Evolutionary conservation across 305 asterid species (phyloP).

Genomic region (Fraxinus xanthoxyloides): DNA sequence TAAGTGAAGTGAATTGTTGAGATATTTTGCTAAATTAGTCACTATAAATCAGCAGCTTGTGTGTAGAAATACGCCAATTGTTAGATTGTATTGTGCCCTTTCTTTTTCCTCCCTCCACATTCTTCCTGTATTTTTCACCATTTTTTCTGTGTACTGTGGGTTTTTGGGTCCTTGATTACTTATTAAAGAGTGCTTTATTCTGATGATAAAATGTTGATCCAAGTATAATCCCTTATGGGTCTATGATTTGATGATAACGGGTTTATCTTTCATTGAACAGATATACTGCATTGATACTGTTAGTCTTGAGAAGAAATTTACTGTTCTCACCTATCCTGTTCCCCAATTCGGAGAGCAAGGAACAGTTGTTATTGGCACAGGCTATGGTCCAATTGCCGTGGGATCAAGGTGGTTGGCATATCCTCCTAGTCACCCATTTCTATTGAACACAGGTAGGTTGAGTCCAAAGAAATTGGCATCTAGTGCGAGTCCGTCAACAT

Average conservation of each 20-base stretch:
- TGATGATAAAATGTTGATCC: background rate
- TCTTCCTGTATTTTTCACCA: background rate
- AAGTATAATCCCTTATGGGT: background rate
- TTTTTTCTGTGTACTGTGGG: background rate
- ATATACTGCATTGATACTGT: conserved; percentile 83
- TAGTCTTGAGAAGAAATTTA: conserved; percentile 87
- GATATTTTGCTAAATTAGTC: background rate
- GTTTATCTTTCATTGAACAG: conserved; percentile 44
- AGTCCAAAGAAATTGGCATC: conserved; percentile 84
- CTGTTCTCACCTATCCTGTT: conserved; percentile 79
- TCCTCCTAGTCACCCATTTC: conserved; percentile 73
- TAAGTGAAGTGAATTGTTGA: background rate
- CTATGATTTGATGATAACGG: conserved; percentile 7
- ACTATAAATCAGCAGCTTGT: conserved; percentile 6
- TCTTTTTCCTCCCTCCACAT: conserved; percentile 4
- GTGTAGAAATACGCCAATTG: conserved; percentile 6
- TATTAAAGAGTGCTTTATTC: background rate
- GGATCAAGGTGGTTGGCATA: conserved; percentile 99
- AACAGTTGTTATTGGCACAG: conserved; percentile 59
- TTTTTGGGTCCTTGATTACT: background rate
- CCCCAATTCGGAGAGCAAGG: conserved; percentile 88
- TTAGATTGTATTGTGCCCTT: background rate
- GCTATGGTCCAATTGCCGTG: conserved; percentile 95
- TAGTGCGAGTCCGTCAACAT: conserved; percentile 85
- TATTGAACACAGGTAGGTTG: conserved; percentile 68